Evolutionary conservation across 352 stramenopile species (phyloP), one percentile per base, ranked within the genome.

Genomic region (Phytophthora pini): DNA sequence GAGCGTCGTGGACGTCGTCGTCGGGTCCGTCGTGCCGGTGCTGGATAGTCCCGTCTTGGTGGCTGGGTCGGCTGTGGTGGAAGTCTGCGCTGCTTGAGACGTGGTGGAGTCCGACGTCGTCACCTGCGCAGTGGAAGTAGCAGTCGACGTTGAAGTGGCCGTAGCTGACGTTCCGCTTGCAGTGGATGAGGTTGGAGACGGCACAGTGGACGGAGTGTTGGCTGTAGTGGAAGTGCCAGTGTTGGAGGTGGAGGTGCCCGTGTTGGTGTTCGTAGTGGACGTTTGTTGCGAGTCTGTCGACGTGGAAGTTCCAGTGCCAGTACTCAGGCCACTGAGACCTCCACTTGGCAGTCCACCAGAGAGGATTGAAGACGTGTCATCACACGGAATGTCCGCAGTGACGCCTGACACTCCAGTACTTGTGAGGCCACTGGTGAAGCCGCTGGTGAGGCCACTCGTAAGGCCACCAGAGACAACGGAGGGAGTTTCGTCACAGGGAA

Each of bases 401-500:
- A 43, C 34, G 2, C 58, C 57, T 13, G 36, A 31, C 27, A 58
- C 43, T 22, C 43, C 34, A 27, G 54, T 47, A 15, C 56, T 32
- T 26, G 56, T 56, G n/a, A 61, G 17, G 3, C 50, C 58, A 24
- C 49, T 60, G 15, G 32, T 26, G 32, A 60, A 10, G 15, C 32
- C 55, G 11, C 43, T 38, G 9, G 50, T 20, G 6, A 62, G 13
- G 10, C 43, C 55, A 24, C 29, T 34, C 10, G 51, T 61, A 24
- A 56, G 32, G 9, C 48, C 64, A 6, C 43, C 50, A 22, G 50
- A 60, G 3, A 67, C 43, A 10, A 56, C 52, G 3, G 56, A 56
- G 4, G 56, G 15, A 13, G 41, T 58, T 20, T 66, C 56, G 26
- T 65, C 55, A 8, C 49, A 71, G 17, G 63, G 63, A 38, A 29